These are phyloP conservation scores for Colletotrichum cuscutae DNA, from an alignment of 2,329 filamentous ascomycete species.

Conservation along the genomic window DNA sequence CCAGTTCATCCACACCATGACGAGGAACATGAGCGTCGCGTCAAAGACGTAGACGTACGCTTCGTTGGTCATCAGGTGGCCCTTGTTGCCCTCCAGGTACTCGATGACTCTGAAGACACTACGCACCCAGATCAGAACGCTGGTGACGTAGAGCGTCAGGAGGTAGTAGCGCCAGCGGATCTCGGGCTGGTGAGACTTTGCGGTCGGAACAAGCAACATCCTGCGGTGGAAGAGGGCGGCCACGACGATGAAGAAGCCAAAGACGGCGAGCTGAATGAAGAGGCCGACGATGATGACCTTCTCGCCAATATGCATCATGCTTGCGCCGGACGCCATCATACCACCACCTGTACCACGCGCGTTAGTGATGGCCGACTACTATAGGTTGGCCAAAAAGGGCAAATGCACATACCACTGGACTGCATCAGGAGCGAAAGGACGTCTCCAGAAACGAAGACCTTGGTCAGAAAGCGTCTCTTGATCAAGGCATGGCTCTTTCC, in stretches of 20 bases:
- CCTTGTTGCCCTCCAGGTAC: conserved; percentile 54
- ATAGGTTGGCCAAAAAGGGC: no score
- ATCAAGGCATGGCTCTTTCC: conserved; percentile 54
- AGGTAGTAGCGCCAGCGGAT: conserved; percentile 45
- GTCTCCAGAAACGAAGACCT: conserved; percentile 62
- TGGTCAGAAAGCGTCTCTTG: conserved; percentile 56
- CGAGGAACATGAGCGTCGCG: conserved; percentile 50
- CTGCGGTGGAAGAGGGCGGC: conserved; percentile 55
- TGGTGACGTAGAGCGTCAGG: conserved; percentile 44
- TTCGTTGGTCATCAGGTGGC: conserved; percentile 53
- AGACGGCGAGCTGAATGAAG: conserved; percentile 63
- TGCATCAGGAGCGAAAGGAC: conserved; percentile 55
- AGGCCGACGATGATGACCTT: conserved; percentile 63
- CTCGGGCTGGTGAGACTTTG: conserved; percentile 22
- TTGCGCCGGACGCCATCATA: conserved; percentile 25
- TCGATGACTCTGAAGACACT: conserved; percentile 59
- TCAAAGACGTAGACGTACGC: conserved; percentile 57
- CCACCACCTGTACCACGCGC: conserved; percentile 6
- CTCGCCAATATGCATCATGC: conserved; percentile 46
- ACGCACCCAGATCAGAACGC: conserved; percentile 54
- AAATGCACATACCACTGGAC: conserved; percentile 37
- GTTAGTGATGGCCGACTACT: background rate
- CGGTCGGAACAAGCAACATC: conserved; percentile 35
- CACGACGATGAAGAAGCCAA: conserved; percentile 61
- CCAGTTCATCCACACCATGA: conserved; percentile 45